phyloP scores from a whole-genome alignment of 768 basidiomycete genomes.

The Epithele typhae region DNA sequence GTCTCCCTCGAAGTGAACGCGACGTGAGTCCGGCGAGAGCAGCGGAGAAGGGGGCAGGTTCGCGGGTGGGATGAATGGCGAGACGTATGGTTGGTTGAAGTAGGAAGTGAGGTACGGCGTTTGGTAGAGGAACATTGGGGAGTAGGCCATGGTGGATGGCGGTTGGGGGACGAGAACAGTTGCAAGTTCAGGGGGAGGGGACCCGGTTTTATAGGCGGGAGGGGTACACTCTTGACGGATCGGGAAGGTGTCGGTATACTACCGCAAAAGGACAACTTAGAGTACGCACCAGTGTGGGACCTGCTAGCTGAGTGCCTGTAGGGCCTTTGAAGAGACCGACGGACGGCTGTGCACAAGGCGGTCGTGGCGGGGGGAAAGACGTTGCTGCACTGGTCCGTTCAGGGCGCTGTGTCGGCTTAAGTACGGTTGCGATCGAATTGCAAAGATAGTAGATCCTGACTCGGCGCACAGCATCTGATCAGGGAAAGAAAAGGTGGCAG shows the following conservation, averaged over 20 bases:
- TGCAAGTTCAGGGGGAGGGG: background rate
- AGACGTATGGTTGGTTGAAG: slow-evolving; percentile 14
- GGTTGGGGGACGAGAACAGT: background rate
- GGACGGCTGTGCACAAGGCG: no score
- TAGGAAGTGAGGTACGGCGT: slow-evolving; percentile 19
- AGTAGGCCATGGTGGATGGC: slow-evolving; percentile 6
- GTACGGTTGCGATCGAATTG: no score
- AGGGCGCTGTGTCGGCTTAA: no score
- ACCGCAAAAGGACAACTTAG: no score
- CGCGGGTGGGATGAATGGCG: slow-evolving; percentile 18
- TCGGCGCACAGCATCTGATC: slow-evolving; percentile 1
- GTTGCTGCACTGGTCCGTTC: no score
- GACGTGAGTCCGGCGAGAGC: slow-evolving; percentile 6
- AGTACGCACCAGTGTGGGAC: no score
- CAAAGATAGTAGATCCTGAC: background rate
- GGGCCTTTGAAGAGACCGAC: no score
- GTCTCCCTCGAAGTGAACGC: slow-evolving; percentile 15
- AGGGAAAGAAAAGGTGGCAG: background rate
- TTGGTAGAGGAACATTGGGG: slow-evolving; percentile 15
- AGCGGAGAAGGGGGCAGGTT: slow-evolving; percentile 10
- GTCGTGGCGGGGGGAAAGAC: no score
- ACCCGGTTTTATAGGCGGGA: slow-evolving; percentile 3
- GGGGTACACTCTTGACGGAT: no score
- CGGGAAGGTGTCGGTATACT: no score
- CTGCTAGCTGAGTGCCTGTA: no score